Conservation (phyloP, 2,329 filamentous ascomycete species). For the Colletotrichum godetiae region DNA sequence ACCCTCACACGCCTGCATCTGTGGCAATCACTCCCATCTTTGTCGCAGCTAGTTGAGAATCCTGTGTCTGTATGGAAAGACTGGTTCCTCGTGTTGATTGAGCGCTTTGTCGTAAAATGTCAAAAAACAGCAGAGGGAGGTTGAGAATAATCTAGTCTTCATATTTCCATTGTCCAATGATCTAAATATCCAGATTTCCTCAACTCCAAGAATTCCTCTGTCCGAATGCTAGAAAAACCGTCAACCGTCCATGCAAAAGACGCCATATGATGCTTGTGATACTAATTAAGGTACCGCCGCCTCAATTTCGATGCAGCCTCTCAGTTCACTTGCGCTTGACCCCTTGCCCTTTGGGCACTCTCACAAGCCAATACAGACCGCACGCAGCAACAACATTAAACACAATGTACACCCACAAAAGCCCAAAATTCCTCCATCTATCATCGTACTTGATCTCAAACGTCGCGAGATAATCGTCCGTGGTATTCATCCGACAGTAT, state of each 20-base stretch:
- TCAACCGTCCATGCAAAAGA: background rate
- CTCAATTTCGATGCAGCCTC: background rate
- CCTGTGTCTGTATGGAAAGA: no score
- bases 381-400: conserved; percentile 64
- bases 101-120: no score
- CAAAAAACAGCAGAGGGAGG: no score
- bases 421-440: conserved; percentile 63
- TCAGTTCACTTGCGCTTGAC: background rate
- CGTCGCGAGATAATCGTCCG: conserved; percentile 50
- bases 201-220: no score
- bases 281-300: background rate
- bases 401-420: conserved; percentile 64
- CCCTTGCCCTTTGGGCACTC: conserved; percentile 41
- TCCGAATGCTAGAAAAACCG: no score
- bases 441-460: conserved; percentile 59
- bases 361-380: conserved; percentile 56
- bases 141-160: no score
- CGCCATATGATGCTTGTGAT: background rate
- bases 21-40: no score
- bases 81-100: no score
- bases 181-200: no score
- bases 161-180: no score
- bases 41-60: no score
- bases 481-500: conserved; percentile 52
- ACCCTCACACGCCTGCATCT: no score